Evolutionary conservation across 495 filamentous ascomycete genomes (phyloP).

Genomic region (Parmelia sp.): DNA sequence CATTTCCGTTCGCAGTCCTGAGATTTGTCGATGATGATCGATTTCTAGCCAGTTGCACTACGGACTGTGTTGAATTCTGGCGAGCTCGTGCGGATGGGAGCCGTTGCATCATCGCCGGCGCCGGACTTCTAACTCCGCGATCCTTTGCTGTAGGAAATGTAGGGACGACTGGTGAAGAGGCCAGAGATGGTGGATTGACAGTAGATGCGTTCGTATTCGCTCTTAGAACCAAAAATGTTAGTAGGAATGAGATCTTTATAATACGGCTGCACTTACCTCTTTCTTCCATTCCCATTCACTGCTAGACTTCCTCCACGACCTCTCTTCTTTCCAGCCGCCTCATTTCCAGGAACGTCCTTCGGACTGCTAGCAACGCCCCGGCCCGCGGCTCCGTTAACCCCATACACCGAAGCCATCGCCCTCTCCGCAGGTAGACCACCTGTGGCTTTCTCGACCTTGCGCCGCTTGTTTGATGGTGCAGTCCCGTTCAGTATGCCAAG

Average conservation of each 20-base stretch:
- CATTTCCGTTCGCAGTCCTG: conserved; percentile 27
- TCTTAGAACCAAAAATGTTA: conserved; percentile 30
- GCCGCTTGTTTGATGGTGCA: conserved; percentile 58
- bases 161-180: conserved; percentile 64
- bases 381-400: conserved; percentile 41
- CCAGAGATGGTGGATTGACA: conserved; percentile 60
- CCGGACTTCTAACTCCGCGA: conserved; percentile 41
- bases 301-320: conserved; percentile 51
- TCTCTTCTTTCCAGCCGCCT: conserved; percentile 59
- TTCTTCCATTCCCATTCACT: conserved; percentile 56
- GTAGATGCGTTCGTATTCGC: conserved; percentile 44
- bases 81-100: conserved; percentile 62
- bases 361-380: conserved; percentile 51
- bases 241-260: background rate
- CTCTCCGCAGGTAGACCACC: conserved; percentile 59
- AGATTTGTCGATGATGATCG: conserved; percentile 58
- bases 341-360: conserved; percentile 56
- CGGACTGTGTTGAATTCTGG: conserved; percentile 56
- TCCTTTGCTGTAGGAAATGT: conserved; percentile 51
- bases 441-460: conserved; percentile 66
- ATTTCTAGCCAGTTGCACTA: conserved; percentile 46
- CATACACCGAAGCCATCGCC: conserved; percentile 50
- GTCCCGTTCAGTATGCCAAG: conserved; percentile 48
- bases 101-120: conserved; percentile 40
- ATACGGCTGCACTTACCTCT: conserved; percentile 51